Evolutionary conservation across 176 grass and related monocot genomes (phyloP).

Genomic region (Coix lacrymajobi): DNA sequence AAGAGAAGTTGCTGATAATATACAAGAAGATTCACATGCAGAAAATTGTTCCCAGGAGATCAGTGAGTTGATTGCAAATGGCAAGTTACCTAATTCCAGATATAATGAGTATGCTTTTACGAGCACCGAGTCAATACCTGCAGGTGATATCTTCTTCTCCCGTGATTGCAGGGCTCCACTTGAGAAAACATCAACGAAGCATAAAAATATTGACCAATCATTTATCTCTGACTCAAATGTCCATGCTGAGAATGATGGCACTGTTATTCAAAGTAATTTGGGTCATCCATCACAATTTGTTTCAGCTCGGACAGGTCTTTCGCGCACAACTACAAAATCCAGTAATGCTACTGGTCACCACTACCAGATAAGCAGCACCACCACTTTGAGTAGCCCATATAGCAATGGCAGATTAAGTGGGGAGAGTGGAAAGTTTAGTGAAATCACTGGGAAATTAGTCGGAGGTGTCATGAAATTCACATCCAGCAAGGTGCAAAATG

Average conservation of each 20-base stretch:
- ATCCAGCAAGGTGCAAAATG: slow-evolving; percentile 50
- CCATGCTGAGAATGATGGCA: slow-evolving; percentile 4
- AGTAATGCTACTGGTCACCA: slow-evolving; percentile 32
- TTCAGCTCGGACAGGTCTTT: slow-evolving; percentile 37
- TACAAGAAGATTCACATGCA: slow-evolving; percentile 34
- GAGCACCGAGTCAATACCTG: slow-evolving; percentile 55
- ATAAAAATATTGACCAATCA: slow-evolving; percentile 20
- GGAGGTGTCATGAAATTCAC: slow-evolving; percentile 60
- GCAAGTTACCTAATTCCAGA: slow-evolving; percentile 34
- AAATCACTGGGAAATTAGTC: slow-evolving; percentile 50
- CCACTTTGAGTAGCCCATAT: slow-evolving; percentile 32
- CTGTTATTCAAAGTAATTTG: slow-evolving; percentile 31
- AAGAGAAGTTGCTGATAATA: slow-evolving; percentile 22
- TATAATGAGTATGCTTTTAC: slow-evolving; percentile 54
- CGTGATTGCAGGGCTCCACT: slow-evolving; percentile 46
- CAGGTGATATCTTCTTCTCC: slow-evolving; percentile 76
- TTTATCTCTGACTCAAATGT: slow-evolving; percentile 17
- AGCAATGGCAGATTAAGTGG: slow-evolving; percentile 34
- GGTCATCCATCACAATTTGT: slow-evolving; percentile 21
- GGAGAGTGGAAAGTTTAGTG: slow-evolving; percentile 54
- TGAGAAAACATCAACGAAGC: slow-evolving; percentile 33
- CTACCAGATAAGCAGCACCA: slow-evolving; percentile 18
- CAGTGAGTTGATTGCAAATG: slow-evolving; percentile 33
- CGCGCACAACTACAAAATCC: slow-evolving; percentile 42
- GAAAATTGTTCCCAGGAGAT: slow-evolving; percentile 43